Evolutionary conservation across 805 yeast genomes (phyloP), one percentile per base, ranked within the genome.

Genomic region (Candida nonsorbophila): DNA sequence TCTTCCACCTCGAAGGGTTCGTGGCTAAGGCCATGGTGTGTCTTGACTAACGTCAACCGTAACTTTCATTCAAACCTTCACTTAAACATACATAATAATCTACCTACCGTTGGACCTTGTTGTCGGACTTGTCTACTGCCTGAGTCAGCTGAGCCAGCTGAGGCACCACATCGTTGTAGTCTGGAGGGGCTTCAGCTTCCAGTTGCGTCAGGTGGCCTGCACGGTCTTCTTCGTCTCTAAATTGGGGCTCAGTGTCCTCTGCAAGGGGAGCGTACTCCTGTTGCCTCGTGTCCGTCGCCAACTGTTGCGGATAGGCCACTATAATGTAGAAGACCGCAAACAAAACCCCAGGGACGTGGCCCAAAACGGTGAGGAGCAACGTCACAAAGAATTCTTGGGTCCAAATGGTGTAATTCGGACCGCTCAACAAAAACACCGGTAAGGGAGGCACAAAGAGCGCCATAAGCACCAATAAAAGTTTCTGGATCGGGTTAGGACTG

Each of bases 1-100:
- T 92, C 8, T 92, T 85, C 56, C 98, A 92, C 58, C 59, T 92
- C 31, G 98, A 92, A 61, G 98, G 97, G 1, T 92, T 86, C 50
- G 73, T 84, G 12, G 96, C 97, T 1, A 80, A 74, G 49, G 75
- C 78, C 2, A 90, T 92, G 97, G 83, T 85, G 23, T 22, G 12
- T 22, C 12, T 22, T 11, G 7, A 8, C 11, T 18, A 10, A 18
- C 9, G 20, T 10, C 20, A 18, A 18, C 20, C 10, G 20, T 10
- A n/a, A 10, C 20, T 18, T 8, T 10, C 20, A 8, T 18, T 18
- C 7, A 10, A 18, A 10, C 9, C 20, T 8, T 8, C 20, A 8
- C 7, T 10, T 18, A 7, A 7, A 18, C 20, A 18, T 18, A 7
- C 10, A 7, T 10, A 7, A 7, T 18, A 18, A 18, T 7, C 21